Evolutionary conservation across 176 grass and related monocot genomes (phyloP).

Genomic region (Carex myosuroides): DNA sequence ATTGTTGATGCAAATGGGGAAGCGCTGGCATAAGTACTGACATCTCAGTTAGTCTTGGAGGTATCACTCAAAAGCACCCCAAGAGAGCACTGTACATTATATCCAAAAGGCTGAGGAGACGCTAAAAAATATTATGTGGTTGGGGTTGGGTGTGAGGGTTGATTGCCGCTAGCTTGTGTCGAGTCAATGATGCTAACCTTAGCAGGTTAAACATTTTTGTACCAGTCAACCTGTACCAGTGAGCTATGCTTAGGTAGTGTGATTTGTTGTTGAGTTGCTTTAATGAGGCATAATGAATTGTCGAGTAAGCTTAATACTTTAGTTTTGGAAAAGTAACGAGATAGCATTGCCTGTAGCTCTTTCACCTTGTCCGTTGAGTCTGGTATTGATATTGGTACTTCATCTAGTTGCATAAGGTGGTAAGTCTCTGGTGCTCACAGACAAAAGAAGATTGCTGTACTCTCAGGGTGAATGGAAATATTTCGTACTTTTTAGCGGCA

Average conservation of each 20-base stretch:
- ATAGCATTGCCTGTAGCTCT: not conserved
- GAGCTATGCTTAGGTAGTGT: not conserved
- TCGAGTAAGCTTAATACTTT: not conserved
- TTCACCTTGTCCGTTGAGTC: not conserved
- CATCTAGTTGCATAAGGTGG: not conserved
- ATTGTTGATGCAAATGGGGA: too few relatives aligned
- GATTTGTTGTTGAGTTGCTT: not conserved
- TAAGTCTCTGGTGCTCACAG: not conserved
- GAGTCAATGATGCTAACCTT: slow-evolving; percentile 65
- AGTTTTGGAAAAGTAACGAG: not conserved
- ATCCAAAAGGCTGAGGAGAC: slow-evolving; percentile 40
- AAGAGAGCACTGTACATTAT: slow-evolving; percentile 36
- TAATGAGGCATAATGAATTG: not conserved
- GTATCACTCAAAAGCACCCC: slow-evolving; percentile 32
- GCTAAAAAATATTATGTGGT: slow-evolving; percentile 42
- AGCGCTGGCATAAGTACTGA: not conserved
- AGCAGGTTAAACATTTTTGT: slow-evolving; percentile 50
- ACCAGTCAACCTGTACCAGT: not conserved
- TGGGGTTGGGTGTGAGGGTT: slow-evolving; percentile 33
- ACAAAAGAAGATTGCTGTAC: not conserved
- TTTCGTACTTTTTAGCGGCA: not conserved
- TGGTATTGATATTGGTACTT: not conserved
- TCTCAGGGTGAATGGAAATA: not conserved
- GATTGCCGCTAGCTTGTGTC: slow-evolving; percentile 61
- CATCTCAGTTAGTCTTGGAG: slow-evolving; percentile 54